These are phyloP conservation scores for Spiraea crenata DNA, from an alignment of 331 rosid species.

Conservation along the genomic window DNA sequence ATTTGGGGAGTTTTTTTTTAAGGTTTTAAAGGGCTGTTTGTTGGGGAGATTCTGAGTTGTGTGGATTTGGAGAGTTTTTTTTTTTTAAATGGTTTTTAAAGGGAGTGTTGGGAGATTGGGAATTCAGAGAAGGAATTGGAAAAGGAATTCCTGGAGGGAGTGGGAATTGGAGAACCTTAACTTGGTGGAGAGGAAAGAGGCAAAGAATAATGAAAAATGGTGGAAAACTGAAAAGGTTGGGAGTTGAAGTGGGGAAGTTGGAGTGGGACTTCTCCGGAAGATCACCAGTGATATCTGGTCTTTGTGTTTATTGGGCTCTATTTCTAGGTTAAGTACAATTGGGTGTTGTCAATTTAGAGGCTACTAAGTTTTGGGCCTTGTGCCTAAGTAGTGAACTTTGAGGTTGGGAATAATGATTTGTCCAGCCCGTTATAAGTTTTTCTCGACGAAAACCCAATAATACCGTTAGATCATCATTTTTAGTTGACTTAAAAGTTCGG, in stretches of 20 bases:
- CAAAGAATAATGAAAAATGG: neutral
- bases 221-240: neutral
- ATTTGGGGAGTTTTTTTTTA: too few relatives aligned
- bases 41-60: too few relatives aligned
- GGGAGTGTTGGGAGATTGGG: neutral
- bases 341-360: neutral
- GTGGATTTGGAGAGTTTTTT: neutral
- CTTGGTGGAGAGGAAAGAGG: constrained; percentile 24
- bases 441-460: too few relatives aligned
- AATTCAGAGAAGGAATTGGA: neutral
- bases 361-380: neutral
- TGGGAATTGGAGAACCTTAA: constrained; percentile 6
- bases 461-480: too few relatives aligned
- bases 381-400: too few relatives aligned
- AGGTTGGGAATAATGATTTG: too few relatives aligned
- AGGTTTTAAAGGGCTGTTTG: too few relatives aligned
- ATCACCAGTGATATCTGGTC: neutral
- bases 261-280: neutral
- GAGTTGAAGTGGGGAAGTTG: neutral
- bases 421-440: too few relatives aligned
- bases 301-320: neutral
- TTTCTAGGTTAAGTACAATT: neutral
- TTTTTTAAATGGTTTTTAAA: too few relatives aligned
- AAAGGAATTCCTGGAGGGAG: neutral
- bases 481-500: too few relatives aligned